A percentile compares a stretch with the other conserved stretches of the same genome.
phyloP scores from a whole-genome alignment of 495 filamentous ascomycete species.

The Penicillium riverlandense region DNA sequence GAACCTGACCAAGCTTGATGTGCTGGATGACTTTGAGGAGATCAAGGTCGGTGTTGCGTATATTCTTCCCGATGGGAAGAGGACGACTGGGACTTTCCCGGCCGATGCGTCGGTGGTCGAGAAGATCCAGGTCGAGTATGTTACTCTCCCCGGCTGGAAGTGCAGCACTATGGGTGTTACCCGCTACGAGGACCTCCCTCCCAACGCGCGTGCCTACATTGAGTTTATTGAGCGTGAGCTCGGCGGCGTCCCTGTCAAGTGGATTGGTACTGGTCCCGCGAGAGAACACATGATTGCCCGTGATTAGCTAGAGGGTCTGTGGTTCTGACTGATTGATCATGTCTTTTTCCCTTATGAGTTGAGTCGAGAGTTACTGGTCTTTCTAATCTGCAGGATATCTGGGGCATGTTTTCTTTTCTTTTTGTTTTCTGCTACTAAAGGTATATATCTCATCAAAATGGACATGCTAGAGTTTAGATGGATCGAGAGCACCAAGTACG shows the following conservation, averaged over 20 bases:
- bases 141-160: constrained; percentile 74
- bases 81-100: constrained; percentile 54
- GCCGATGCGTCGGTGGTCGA: constrained; percentile 60
- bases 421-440: too few relatives aligned
- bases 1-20: constrained; percentile 85
- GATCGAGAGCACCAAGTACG: too few relatives aligned
- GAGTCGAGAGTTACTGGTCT: too few relatives aligned
- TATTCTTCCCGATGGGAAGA: constrained; percentile 44
- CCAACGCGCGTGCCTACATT: constrained; percentile 66
- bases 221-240: constrained; percentile 70
- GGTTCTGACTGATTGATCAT: neutral
- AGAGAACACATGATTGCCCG: constrained; percentile 61
- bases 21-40: constrained; percentile 75
- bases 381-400: too few relatives aligned
- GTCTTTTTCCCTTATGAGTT: neutral
- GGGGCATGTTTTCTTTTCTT: too few relatives aligned
- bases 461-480: too few relatives aligned
- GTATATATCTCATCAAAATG: too few relatives aligned
- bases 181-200: constrained; percentile 62
- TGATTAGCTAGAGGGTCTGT: constrained; percentile 17
- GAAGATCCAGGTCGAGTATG: constrained; percentile 56
- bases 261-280: constrained; percentile 72
- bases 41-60: constrained; percentile 77
- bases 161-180: constrained; percentile 55
- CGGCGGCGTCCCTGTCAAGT: constrained; percentile 60